These are phyloP conservation scores for Phaeomoniella chlamydospora DNA, from an alignment of 2,329 filamentous ascomycete genomes.

Conservation along the genomic window DNA sequence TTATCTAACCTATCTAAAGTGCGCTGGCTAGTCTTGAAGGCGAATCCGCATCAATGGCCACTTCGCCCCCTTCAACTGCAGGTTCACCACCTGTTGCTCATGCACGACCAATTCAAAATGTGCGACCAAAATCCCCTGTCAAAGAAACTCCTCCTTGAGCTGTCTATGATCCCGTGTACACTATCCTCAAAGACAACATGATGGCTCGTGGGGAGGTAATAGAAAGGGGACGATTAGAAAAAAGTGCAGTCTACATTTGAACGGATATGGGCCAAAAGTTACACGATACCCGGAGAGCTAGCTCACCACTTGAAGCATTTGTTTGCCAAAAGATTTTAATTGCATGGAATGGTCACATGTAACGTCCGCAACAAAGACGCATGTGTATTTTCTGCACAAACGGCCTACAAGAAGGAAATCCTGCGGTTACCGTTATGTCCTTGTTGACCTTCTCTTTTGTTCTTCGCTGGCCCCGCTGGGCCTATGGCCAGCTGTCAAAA, in stretches of 20 bases:
- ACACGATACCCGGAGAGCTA: not conserved
- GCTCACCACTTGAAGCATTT: not conserved
- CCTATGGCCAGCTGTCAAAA: too few species aligned
- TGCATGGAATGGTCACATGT: not conserved
- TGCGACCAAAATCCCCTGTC: constrained; percentile 26
- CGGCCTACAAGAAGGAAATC: too few species aligned
- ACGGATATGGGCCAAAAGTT: not conserved
- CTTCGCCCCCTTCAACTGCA: constrained; percentile 32
- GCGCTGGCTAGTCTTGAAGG: constrained; percentile 31
- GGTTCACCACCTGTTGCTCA: constrained; percentile 31
- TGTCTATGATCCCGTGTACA: constrained; percentile 4
- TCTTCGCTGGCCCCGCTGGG: too few species aligned
- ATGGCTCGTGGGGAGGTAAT: not conserved
- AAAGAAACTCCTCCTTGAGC: constrained; percentile 12
- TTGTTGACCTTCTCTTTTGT: too few species aligned
- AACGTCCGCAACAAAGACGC: not conserved
- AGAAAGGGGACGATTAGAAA: not conserved
- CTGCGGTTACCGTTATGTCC: too few species aligned
- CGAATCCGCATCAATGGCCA: constrained; percentile 26
- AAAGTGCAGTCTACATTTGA: not conserved
- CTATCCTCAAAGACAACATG: not conserved
- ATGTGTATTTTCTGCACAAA: not conserved
- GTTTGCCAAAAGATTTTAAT: not conserved
- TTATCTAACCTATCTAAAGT: constrained; percentile 17
- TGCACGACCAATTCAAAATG: constrained; percentile 28